phyloP scores from a whole-genome alignment of 2,329 filamentous ascomycete genomes.

The Ceratocystis colombiana region DNA sequence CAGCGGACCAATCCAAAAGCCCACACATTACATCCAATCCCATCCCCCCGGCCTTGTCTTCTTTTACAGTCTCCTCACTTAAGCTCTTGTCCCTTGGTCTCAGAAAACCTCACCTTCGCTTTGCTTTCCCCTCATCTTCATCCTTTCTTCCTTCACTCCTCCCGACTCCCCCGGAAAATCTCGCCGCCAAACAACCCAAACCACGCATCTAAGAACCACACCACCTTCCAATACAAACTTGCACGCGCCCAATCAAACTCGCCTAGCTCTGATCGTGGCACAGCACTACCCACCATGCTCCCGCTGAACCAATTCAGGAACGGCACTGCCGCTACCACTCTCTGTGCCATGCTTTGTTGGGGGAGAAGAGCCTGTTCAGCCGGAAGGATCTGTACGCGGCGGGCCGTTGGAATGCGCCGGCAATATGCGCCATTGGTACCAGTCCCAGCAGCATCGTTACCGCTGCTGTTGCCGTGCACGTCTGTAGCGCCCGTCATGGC shows the following conservation, averaged over 20 bases:
- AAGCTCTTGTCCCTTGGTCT: too few relatives aligned
- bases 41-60: too few relatives aligned
- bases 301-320: constrained; percentile 62
- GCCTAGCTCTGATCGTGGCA: constrained; percentile 61
- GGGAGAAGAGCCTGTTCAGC: constrained; percentile 62
- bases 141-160: constrained; percentile 37
- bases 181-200: constrained; percentile 51
- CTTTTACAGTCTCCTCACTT: not conserved
- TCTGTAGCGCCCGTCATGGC: constrained; percentile 9
- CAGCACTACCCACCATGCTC: constrained; percentile 63
- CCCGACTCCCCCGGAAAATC: constrained; percentile 48
- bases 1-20: not conserved
- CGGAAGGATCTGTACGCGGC: constrained; percentile 54
- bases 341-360: constrained; percentile 54
- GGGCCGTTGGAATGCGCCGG: constrained; percentile 56
- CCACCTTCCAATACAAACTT: constrained; percentile 57
- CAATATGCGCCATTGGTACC: constrained; percentile 36
- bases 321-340: constrained; percentile 55
- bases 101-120: not conserved
- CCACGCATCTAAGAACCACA: constrained; percentile 51
- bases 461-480: not conserved
- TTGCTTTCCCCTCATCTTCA: not conserved
- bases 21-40: not conserved
- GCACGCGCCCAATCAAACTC: constrained; percentile 66
- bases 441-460: not conserved